Percentiles rank a stretch among this genome's conserved stretches.
Evolutionary conservation across 2,329 filamentous ascomycete genomes (phyloP).

Genomic region (Raffaelea albimanens): DNA sequence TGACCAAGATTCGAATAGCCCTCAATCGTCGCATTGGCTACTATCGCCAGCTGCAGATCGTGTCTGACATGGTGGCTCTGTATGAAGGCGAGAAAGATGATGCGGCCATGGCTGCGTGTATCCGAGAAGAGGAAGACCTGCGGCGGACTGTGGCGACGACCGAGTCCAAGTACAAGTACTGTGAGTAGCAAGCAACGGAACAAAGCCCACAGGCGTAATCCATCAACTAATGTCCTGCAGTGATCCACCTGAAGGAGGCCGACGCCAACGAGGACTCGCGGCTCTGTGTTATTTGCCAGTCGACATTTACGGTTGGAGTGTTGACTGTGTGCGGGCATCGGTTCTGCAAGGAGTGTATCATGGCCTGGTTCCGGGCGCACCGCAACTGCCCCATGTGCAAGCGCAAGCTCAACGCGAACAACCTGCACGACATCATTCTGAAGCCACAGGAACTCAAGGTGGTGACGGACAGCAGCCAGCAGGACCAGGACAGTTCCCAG

Average conservation of each 20-base stretch:
- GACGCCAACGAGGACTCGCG: slow-evolving; percentile 55
- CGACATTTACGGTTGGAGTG: slow-evolving; percentile 65
- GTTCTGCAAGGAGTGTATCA: slow-evolving; percentile 84
- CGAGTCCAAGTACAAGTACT: slow-evolving; percentile 68
- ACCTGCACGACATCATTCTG: slow-evolving; percentile 78
- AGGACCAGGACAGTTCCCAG: slow-evolving; percentile 16
- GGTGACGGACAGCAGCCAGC: slow-evolving; percentile 29
- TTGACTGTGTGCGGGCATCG: slow-evolving; percentile 85
- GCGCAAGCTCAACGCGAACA: slow-evolving; percentile 48
- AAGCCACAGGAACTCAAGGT: slow-evolving; percentile 67
- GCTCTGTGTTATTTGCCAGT: slow-evolving; percentile 81
- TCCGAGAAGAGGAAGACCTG: slow-evolving; percentile 39
- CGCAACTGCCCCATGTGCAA: slow-evolving; percentile 83
- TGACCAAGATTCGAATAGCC: slow-evolving; percentile 63
- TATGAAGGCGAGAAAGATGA: slow-evolving; percentile 57
- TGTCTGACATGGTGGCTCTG: slow-evolving; percentile 79
- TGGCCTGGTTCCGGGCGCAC: slow-evolving; percentile 65
- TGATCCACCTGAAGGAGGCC: slow-evolving; percentile 42
- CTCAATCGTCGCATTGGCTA: slow-evolving; percentile 86
- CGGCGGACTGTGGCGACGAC: slow-evolving; percentile 49
- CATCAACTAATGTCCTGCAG: slow-evolving; percentile 22
- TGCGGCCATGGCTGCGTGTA: slow-evolving; percentile 29
- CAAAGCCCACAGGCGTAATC: too few relatives aligned
- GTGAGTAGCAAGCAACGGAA: too few relatives aligned
- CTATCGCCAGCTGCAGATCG: slow-evolving; percentile 78